A percentile compares a stretch with the other conserved stretches of the same genome.
These are phyloP conservation scores for Fusarium algeriense DNA, from an alignment of 2,329 filamentous ascomycete species.

Conservation along the genomic window DNA sequence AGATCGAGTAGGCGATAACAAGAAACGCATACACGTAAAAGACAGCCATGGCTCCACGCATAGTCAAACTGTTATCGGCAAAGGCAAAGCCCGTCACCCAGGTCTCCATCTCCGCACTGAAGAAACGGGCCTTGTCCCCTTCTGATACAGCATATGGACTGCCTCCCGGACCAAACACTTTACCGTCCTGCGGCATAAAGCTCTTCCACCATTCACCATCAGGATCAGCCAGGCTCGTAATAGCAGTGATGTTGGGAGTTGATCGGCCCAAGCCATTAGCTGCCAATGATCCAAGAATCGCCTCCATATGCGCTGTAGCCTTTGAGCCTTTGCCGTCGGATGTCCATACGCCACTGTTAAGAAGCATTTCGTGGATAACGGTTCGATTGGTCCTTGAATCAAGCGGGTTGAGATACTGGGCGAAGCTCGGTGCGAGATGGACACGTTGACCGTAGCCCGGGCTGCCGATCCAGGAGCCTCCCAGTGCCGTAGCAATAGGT, in stretches of 20 bases:
- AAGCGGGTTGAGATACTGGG: conserved; percentile 29
- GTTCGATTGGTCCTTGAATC: conserved; percentile 15
- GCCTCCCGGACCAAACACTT: conserved; percentile 35
- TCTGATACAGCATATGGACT: conserved; percentile 27
- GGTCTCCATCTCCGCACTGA: conserved; percentile 35
- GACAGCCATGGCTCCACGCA: conserved; percentile 18
- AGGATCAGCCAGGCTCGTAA: conserved; percentile 17
- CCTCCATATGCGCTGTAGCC: conserved; percentile 28
- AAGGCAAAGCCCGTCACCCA: conserved; percentile 40
- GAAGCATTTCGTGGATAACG: conserved; percentile 35
- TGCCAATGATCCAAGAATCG: conserved; percentile 23
- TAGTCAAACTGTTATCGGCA: conserved; percentile 22
- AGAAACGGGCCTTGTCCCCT: conserved; percentile 9
- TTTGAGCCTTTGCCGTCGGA: conserved; percentile 13
- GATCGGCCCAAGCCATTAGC: conserved; percentile 33
- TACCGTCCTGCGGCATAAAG: conserved; percentile 33
- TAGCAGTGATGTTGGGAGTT: conserved; percentile 7
- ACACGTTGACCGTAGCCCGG: conserved; percentile 31
- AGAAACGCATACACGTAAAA: conserved; percentile 23
- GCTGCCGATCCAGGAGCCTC: conserved; percentile 34
- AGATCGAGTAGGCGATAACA: background rate
- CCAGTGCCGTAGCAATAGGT: conserved; percentile 21
- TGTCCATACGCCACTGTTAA: conserved; percentile 35
- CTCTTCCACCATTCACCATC: conserved; percentile 37
- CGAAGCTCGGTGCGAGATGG: conserved; percentile 29